Evolutionary conservation across 441 rosid species (phyloP), one percentile per base, ranked within the genome.

Genomic region (Sinapis alba): DNA sequence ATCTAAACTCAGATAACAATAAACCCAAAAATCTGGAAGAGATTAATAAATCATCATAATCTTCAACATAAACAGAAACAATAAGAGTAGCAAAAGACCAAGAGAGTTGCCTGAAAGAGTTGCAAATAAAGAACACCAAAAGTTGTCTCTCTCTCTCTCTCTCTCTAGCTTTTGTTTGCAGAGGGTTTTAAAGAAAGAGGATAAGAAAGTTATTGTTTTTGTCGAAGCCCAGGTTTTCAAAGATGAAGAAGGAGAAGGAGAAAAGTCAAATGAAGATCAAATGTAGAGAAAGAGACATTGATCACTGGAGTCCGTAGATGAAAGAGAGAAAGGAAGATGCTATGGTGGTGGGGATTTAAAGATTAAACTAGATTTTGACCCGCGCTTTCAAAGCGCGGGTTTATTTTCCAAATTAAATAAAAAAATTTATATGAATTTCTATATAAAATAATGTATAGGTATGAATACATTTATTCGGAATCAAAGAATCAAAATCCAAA

Each of bases 261-360:
- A 76, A 58, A 18, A 76, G 62, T 77, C 80, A 65, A 58, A 9
- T 3, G 16, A 71, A 65, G 53, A 77, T 71, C 80, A 71, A 71
- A 77, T 65, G 76, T 61, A 36, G 24, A 65, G 76, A 71, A 58
- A 71, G 26, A 65, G 72, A 59, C 76, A n/a, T 65, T 65, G 34
- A 47, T 59, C 53, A 71, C 62, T 34, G 57, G 26, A 36, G 65
- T 16, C 16, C 2, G 51, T 5, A 45, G 67, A 45, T 0, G 38
- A 26, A 28, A 61, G 54, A 47, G 51, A 56, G 56, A 41, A 27
- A 53, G 8, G 15, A 15, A 36, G 19, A 69, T 62, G 66, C 75
- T 36, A 38, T 58, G 59, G 38, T 62, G 69, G 68, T 47, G 73
- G 67, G 73, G 30, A 10, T 62, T 63, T 62, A 63, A 72, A 72